These are phyloP conservation scores for Phycomyces blakesleeanus DNA, from an alignment of 192 early-diverging fungal species.

Conservation along the genomic window DNA sequence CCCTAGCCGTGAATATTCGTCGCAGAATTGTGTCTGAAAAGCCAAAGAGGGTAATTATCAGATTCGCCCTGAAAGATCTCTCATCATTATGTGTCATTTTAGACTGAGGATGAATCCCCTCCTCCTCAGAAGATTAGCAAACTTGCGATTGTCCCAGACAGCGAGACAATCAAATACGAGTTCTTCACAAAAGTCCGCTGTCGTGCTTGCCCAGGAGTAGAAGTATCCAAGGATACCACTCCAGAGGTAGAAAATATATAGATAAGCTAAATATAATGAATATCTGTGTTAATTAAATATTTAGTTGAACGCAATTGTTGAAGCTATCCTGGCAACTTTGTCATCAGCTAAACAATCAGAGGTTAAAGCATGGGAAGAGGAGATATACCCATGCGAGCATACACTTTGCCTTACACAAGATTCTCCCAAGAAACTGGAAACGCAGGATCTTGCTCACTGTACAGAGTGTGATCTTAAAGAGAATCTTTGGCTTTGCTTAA, in stretches of 20 bases:
- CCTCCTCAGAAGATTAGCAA: conserved; percentile 92
- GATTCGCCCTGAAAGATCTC: neutral
- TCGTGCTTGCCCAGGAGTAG: conserved; percentile 67
- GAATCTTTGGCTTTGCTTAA: conserved; percentile 95
- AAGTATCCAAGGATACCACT: conserved; percentile 49
- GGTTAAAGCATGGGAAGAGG: conserved; percentile 93
- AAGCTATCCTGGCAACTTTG: conserved; percentile 68
- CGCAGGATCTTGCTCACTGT: conserved; percentile 66
- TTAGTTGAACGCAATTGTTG: conserved; percentile 59
- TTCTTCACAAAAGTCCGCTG: conserved; percentile 72
- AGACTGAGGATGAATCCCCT: conserved; percentile 44
- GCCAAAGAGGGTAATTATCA: conserved; percentile 40
- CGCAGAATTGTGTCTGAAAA: conserved; percentile 51
- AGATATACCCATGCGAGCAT: conserved; percentile 77
- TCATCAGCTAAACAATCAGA: conserved; percentile 84
- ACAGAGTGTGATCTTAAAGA: conserved; percentile 79
- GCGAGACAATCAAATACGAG: conserved; percentile 71
- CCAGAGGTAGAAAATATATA: conserved; percentile 42
- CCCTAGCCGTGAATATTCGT: conserved; percentile 80
- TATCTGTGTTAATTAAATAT: too few relatives aligned
- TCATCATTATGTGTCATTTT: neutral
- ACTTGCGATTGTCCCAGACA: conserved; percentile 80
- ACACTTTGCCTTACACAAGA: conserved; percentile 66
- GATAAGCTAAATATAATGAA: neutral
- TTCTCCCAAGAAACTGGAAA: conserved; percentile 41